These are phyloP conservation scores for Sergeia podlipaevii DNA, from an alignment of 208 protist species.

Conservation along the genomic window DNA sequence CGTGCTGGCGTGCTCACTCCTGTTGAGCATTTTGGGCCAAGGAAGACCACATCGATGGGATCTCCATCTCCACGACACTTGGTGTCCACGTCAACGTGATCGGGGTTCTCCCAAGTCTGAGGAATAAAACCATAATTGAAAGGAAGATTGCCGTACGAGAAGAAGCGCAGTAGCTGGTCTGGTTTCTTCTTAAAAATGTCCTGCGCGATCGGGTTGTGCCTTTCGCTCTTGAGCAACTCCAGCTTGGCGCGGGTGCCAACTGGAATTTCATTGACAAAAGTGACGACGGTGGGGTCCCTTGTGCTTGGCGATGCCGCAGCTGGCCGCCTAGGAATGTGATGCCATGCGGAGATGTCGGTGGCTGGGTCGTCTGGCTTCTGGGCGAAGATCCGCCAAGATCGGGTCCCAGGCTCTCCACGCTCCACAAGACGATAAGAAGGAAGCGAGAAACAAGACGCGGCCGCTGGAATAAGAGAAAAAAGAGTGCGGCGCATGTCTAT, in stretches of 20 bases:
- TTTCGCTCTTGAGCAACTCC: conserved; percentile 87
- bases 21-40: conserved; percentile 30
- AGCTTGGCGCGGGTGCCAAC: conserved; percentile 89
- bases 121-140: conserved; percentile 96
- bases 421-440: conserved; percentile 12
- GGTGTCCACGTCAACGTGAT: conserved; percentile 35
- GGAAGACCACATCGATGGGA: conserved; percentile 88
- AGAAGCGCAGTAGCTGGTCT: conserved; percentile 70
- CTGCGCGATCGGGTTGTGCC: conserved; percentile 91
- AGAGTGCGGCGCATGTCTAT: conserved; percentile 14
- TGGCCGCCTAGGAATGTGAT: conserved; percentile 51
- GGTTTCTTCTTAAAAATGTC: conserved; percentile 68
- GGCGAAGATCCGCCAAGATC: conserved; percentile 61
- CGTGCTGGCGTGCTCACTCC: conserved; percentile 62
- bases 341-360: conserved; percentile 52
- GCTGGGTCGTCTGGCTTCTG: conserved; percentile 5
- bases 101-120: conserved; percentile 91
- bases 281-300: conserved; percentile 41
- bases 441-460: conserved; percentile 4
- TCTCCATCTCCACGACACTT: conserved; percentile 83
- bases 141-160: conserved; percentile 83
- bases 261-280: conserved; percentile 87
- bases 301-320: neutral
- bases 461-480: neutral
- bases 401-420: conserved; percentile 23